phyloP scores from a whole-genome alignment of 495 filamentous ascomycete genomes.

The Penicillium atrosanguineum region DNA sequence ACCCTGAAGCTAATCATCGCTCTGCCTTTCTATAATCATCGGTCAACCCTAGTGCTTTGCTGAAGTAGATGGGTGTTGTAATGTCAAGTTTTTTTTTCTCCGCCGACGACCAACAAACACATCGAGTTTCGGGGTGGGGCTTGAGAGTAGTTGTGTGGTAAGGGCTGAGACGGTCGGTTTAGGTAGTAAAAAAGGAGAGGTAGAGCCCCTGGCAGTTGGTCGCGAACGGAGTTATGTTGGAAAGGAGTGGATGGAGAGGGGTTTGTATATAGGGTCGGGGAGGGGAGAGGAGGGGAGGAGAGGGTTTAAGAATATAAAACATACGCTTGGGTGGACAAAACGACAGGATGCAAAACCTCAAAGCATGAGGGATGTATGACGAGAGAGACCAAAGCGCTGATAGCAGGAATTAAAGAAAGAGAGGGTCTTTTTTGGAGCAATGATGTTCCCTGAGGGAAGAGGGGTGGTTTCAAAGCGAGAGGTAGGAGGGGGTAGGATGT shows the following conservation, averaged over 20 bases:
- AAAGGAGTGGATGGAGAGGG: slow-evolving; percentile 5
- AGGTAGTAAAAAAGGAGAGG: slow-evolving; percentile 1
- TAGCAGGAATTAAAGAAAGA: slow-evolving; percentile 19
- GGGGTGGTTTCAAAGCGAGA: slow-evolving; percentile 28
- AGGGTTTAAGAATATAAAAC: slow-evolving; percentile 20
- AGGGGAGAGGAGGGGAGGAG: slow-evolving; percentile 20
- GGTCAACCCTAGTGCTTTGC: slow-evolving; percentile 24
- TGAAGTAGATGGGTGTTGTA: background rate
- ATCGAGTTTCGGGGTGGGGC: background rate
- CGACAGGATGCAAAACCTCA: slow-evolving; percentile 36
- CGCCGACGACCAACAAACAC: slow-evolving; percentile 10
- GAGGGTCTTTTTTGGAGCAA: slow-evolving; percentile 22
- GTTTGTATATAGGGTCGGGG: slow-evolving; percentile 7
- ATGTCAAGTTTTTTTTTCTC: slow-evolving; percentile 11
- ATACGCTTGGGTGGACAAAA: slow-evolving; percentile 44
- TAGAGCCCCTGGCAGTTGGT: background rate
- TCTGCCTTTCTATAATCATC: slow-evolving; percentile 41
- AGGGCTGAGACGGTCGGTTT: slow-evolving; percentile 5
- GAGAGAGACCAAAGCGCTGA: slow-evolving; percentile 27
- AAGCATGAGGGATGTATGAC: slow-evolving; percentile 34
- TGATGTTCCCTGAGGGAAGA: slow-evolving; percentile 23
- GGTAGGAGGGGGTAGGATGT: slow-evolving; percentile 25
- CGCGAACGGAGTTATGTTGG: background rate
- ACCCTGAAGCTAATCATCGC: slow-evolving; percentile 52
- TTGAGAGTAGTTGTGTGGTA: slow-evolving; percentile 3